These are phyloP conservation scores for Mycena alexandri DNA, from an alignment of 768 basidiomycete species.

Conservation along the genomic window DNA sequence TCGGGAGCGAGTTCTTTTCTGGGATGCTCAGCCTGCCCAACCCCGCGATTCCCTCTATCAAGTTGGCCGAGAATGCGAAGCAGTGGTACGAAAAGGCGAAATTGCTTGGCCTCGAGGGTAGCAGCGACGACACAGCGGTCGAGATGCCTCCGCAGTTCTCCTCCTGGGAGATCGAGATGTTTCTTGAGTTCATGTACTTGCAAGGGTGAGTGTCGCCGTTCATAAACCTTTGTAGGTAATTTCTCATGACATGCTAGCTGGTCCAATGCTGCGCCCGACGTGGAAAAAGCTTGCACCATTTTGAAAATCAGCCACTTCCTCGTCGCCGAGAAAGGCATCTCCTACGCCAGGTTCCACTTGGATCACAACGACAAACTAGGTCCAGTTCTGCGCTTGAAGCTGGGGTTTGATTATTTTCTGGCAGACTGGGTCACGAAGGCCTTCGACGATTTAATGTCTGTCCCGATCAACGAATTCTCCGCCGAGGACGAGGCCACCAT, in stretches of 20 bases:
- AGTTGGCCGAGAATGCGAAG: neutral
- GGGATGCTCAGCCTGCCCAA: conserved; percentile 11
- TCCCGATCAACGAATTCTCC: too few species aligned
- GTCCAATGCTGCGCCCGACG: neutral
- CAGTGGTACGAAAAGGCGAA: too few species aligned
- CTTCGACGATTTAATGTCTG: too few species aligned
- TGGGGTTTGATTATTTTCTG: conserved; percentile 4
- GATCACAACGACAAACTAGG: neutral
- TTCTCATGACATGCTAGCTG: neutral
- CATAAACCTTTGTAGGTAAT: neutral
- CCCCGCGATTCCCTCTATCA: neutral
- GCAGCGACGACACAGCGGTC: too few species aligned
- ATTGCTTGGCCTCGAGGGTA: too few species aligned
- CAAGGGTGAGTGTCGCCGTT: conserved; percentile 1
- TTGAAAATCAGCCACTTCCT: conserved; percentile 20
- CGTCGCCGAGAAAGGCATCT: neutral
- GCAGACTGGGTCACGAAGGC: too few species aligned
- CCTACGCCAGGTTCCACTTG: conserved; percentile 5
- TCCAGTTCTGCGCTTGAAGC: neutral
- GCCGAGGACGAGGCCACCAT: too few species aligned
- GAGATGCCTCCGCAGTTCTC: neutral
- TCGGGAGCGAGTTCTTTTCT: neutral
- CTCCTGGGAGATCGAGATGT: neutral
- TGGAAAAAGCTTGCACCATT: neutral
- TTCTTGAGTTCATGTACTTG: conserved; percentile 10